Evolutionary conservation across 768 basidiomycete genomes (phyloP).

Genomic region (Lactarius hatsudake): DNA sequence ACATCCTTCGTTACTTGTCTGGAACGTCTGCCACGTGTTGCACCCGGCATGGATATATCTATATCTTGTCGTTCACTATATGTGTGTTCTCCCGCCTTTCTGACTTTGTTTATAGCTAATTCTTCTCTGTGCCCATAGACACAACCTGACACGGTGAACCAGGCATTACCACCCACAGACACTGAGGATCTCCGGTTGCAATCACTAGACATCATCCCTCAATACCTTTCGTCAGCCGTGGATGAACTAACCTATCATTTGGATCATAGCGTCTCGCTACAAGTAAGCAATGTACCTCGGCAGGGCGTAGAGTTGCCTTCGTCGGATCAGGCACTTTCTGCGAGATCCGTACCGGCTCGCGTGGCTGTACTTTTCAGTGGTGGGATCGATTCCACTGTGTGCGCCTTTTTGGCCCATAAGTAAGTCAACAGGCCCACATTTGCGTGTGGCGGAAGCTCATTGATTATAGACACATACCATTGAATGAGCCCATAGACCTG

Average conservation of each 20-base stretch:
- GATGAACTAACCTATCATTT: slow-evolving; percentile 54
- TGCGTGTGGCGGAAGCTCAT: slow-evolving; percentile 3
- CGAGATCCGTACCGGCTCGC: slow-evolving; percentile 35
- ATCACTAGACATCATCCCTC: slow-evolving; percentile 44
- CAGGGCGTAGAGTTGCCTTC: slow-evolving; percentile 35
- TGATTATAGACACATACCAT: slow-evolving; percentile 59
- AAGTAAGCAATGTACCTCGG: slow-evolving; percentile 65
- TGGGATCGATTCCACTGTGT: slow-evolving; percentile 87
- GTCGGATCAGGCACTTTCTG: neutral
- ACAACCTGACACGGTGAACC: slow-evolving; percentile 45
- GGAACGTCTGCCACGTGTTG: slow-evolving; percentile 29
- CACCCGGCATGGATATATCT: neutral
- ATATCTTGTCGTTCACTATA: neutral
- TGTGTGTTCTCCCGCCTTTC: slow-evolving; percentile 7
- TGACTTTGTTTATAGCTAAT: neutral
- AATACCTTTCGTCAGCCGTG: slow-evolving; percentile 41
- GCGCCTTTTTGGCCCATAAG: slow-evolving; percentile 80
- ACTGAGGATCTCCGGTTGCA: slow-evolving; percentile 38
- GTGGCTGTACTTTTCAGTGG: slow-evolving; percentile 92
- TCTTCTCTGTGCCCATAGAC: slow-evolving; percentile 44
- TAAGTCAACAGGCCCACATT: slow-evolving; percentile 35
- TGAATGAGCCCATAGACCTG: slow-evolving; percentile 82
- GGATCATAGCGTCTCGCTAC: slow-evolving; percentile 63
- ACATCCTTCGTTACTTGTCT: neutral
- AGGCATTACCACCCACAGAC: slow-evolving; percentile 37